A percentile compares a stretch with the other conserved stretches of the same genome.
phyloP scores from a whole-genome alignment of 257 asterid genomes.

The Solanum corneliomulleri region DNA sequence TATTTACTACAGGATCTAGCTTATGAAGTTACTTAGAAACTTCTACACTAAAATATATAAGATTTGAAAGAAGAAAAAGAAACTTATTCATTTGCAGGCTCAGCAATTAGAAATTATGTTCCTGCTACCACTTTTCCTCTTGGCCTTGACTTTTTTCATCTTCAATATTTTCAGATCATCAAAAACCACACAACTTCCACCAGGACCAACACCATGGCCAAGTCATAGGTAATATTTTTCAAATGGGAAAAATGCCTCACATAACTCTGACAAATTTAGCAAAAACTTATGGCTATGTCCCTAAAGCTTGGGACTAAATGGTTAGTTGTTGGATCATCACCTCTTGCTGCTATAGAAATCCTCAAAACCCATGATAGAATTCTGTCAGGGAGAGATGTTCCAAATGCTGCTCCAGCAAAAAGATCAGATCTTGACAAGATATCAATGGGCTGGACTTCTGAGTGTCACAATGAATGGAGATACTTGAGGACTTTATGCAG shows the following conservation, averaged over 20 bases:
- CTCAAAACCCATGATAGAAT: conserved; percentile 6
- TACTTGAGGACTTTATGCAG: conserved; percentile 11
- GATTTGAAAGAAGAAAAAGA: neutral
- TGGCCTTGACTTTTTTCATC: neutral
- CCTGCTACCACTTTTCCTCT: neutral
- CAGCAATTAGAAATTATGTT: neutral
- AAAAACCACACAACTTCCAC: conserved; percentile 21
- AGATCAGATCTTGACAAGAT: conserved; percentile 3
- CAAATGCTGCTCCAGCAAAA: neutral
- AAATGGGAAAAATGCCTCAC: conserved; percentile 8
- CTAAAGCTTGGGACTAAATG: conserved; percentile 17
- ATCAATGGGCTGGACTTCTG: conserved; percentile 20
- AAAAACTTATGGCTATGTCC: conserved; percentile 20
- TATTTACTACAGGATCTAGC: neutral
- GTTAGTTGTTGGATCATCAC: conserved; percentile 33
- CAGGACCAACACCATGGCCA: conserved; percentile 53
- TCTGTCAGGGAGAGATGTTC: conserved; percentile 17
- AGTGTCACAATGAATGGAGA: conserved; percentile 13
- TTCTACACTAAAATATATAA: neutral
- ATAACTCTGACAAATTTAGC: conserved; percentile 17
- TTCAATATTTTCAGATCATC: conserved; percentile 5
- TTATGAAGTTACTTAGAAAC: neutral
- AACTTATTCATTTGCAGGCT: neutral
- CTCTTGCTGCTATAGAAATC: conserved; percentile 24
- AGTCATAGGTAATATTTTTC: conserved; percentile 19